Evolutionary conservation across 176 grass and related monocot species (phyloP).

Genomic region (Echinochloa phyllopogon): DNA sequence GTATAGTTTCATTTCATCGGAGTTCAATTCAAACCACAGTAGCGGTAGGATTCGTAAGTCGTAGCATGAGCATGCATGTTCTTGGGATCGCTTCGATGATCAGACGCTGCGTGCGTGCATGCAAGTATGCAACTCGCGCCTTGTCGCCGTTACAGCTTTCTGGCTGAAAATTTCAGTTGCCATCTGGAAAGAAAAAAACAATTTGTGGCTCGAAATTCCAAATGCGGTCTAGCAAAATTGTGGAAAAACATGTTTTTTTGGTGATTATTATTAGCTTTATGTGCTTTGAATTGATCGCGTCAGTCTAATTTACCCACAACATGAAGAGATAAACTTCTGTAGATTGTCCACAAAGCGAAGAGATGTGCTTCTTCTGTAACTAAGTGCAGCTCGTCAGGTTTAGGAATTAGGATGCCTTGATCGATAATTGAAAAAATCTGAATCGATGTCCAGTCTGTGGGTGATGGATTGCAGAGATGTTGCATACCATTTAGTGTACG

Average conservation of each 20-base stretch:
- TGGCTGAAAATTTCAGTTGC: neutral
- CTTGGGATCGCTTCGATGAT: neutral
- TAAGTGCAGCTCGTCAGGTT: neutral
- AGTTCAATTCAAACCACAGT: neutral
- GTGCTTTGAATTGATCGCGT: neutral
- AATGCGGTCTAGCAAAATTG: neutral
- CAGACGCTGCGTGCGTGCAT: neutral
- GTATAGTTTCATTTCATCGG: neutral
- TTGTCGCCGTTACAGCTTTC: neutral
- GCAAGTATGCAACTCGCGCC: neutral
- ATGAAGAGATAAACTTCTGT: neutral
- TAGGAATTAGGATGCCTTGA: neutral
- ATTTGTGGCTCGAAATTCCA: neutral
- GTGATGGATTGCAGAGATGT: neutral
- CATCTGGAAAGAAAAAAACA: neutral
- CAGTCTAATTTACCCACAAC: neutral
- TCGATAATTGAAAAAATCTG: neutral
- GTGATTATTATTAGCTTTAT: too few species aligned
- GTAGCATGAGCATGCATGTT: neutral
- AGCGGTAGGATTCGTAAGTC: constrained; percentile 3
- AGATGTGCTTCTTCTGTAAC: too few species aligned
- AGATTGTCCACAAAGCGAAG: too few species aligned
- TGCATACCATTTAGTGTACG: neutral
- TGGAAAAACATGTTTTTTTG: neutral
- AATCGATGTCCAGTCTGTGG: neutral